Percentiles rank a stretch among this genome's conserved stretches.
Conservation (phyloP, 352 stramenopile genomes). For the Aphanomyces stellatus region DNA sequence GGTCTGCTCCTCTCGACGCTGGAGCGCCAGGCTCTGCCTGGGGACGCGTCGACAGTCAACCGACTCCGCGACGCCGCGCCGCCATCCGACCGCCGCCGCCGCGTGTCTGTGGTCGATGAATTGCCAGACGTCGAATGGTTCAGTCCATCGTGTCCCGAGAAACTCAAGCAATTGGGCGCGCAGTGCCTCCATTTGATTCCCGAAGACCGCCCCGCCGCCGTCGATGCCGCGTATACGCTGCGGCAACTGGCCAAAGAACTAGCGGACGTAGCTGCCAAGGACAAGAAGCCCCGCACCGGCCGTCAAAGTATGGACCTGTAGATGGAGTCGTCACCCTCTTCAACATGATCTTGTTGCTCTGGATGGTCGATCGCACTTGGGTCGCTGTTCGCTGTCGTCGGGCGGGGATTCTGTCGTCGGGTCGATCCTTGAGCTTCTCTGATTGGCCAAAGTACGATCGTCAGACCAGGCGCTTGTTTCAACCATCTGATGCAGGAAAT, state of each 20-base stretch:
- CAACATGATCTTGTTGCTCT: no score
- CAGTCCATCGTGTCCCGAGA: not conserved
- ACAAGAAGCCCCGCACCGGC: no score
- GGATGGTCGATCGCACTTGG: no score
- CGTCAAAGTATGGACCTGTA: no score
- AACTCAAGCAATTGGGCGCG: not conserved
- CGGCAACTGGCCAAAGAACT: not conserved
- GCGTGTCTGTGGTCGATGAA: not conserved
- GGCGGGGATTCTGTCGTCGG: no score
- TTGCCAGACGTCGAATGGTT: conserved; percentile 8
- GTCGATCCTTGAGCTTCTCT: no score
- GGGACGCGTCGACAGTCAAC: not conserved
- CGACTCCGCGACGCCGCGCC: not conserved
- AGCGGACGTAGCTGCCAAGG: not conserved
- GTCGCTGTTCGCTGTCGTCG: no score
- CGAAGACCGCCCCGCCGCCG: not conserved
- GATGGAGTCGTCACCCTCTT: no score
- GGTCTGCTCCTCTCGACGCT: not conserved
- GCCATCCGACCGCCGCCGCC: not conserved
- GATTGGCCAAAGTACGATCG: no score
- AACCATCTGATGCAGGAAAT: no score
- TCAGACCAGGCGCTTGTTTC: no score
- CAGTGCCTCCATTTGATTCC: not conserved
- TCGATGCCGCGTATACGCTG: conserved; percentile 1
- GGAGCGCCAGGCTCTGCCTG: not conserved